Conservation (phyloP, 2,329 filamentous ascomycete genomes). For the Aspergillus aculeatinus region DNA sequence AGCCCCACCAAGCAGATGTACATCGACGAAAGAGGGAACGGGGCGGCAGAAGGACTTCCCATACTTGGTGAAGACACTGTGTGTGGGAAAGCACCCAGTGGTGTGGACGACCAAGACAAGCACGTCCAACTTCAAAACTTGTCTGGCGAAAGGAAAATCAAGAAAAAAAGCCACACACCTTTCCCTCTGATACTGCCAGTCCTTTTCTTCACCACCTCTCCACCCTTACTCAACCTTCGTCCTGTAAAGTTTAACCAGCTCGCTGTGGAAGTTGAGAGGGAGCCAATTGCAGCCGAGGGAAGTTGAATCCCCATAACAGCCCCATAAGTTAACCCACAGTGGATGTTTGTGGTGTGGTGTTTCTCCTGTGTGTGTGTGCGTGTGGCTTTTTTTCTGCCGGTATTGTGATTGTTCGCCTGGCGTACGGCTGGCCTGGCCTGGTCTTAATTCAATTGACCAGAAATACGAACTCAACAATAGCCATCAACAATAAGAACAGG, state of each 20-base stretch:
- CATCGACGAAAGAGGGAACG: slow-evolving; percentile 12
- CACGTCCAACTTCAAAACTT: not conserved
- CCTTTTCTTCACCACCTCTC: not conserved
- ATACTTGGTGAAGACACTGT: too few species aligned
- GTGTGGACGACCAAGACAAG: not conserved
- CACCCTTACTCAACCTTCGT: not conserved
- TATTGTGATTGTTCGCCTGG: not conserved
- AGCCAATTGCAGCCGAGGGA: slow-evolving; percentile 3
- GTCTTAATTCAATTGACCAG: slow-evolving; percentile 7
- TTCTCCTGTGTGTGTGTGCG: slow-evolving; percentile 7
- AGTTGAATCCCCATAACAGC: slow-evolving; percentile 4
- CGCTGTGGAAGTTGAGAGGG: not conserved
- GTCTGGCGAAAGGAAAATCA: not conserved
- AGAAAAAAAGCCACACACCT: not conserved
- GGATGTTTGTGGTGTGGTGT: slow-evolving; percentile 6
- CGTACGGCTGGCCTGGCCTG: not conserved
- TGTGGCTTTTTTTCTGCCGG: not conserved
- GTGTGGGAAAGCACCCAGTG: not conserved
- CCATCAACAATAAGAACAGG: not conserved
- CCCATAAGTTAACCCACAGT: slow-evolving; percentile 7
- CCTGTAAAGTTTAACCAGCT: not conserved
- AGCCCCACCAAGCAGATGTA: slow-evolving; percentile 13
- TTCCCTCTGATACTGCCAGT: not conserved
- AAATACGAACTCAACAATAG: not conserved
- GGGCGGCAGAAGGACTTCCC: not conserved